Evolutionary conservation across 768 basidiomycete species (phyloP).

Genomic region (Mycena capillaripes): DNA sequence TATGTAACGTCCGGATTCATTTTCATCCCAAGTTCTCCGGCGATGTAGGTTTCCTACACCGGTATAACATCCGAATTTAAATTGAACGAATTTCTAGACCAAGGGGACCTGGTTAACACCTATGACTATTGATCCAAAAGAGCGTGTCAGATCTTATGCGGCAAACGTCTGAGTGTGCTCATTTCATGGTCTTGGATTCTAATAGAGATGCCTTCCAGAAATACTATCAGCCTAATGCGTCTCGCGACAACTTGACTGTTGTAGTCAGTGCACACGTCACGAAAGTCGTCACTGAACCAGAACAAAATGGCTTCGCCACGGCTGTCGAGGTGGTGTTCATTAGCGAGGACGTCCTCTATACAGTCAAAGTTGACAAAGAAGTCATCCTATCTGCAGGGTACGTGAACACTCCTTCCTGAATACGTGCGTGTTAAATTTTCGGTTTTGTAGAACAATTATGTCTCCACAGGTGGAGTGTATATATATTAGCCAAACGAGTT

Average conservation of each 20-base stretch:
- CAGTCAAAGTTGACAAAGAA: conserved; percentile 31
- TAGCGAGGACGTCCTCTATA: conserved; percentile 31
- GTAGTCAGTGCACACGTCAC: conserved; percentile 46
- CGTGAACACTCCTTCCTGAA: not conserved
- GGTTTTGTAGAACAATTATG: not conserved
- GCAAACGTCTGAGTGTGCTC: conserved; percentile 11
- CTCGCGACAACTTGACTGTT: conserved; percentile 46
- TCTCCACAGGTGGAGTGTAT: conserved; percentile 43
- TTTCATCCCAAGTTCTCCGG: conserved; percentile 23
- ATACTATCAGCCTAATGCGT: conserved; percentile 41
- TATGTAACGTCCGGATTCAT: not conserved
- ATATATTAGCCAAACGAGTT: too few relatives aligned
- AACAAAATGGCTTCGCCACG: conserved; percentile 38
- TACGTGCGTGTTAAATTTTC: not conserved
- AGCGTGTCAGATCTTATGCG: conserved; percentile 20
- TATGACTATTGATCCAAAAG: conserved; percentile 5
- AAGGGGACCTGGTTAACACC: conserved; percentile 16
- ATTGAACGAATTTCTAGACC: conserved; percentile 4
- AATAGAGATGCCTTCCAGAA: conserved; percentile 7
- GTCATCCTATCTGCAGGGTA: conserved; percentile 34
- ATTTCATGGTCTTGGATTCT: not conserved
- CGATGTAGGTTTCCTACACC: not conserved
- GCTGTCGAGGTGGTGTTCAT: conserved; percentile 40
- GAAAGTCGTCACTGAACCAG: conserved; percentile 31
- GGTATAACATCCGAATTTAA: too few relatives aligned